Base-by-base conservation (phyloP, 495 filamentous ascomycete species). In the Aspergillus diversus region DNA sequence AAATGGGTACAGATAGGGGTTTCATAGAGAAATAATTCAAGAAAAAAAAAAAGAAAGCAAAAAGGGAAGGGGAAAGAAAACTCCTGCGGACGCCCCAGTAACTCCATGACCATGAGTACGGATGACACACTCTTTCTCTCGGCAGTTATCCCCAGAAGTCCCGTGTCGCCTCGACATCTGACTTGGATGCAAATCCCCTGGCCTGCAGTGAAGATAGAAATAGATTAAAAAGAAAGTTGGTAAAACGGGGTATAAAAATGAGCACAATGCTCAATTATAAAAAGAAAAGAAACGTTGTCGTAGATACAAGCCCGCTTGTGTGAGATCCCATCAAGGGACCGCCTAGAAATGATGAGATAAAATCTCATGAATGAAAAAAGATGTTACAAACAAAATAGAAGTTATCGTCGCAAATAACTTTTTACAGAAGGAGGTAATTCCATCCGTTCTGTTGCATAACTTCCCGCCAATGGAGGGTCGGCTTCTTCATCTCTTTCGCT, bases 361-460 rank as follows among this genome's bases (percentile, higher is more conserved):
- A 59, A 65, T 65, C 63, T 56, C 66, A 61, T 63, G 6, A 50
- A 61, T 33, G 64, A 60, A 58, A 34, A 50, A 61, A 54, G 17
- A 0, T 39, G 37, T 1, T 8, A 43, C 11, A 43, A 43, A 43
- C 0, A 43, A 43, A 43, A 43, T 43, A 43, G 39, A 27, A 27
- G 21, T 43, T 43, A 21, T 21, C 47, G 16, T 50, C 5, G 47
- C 16, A 13, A 35, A 60, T 3, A 15, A 33, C 6, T 67, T 27
- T 16, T 83, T 82, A 97, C 71, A 98, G 92, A 74, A 99, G 83
- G 71, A 99, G 80, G 81, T 90, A 94, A 71, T 94, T 90, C 93
- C 92, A 97, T 67, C 87, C 87, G 76, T 94, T 94, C 73, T 88
- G 87, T 78, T 84, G 84, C 95, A 97, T 97, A 64, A 95, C 83